Evolutionary conservation across 805 yeast species (phyloP).

Genomic region (Scheffersomyces spartinae): DNA sequence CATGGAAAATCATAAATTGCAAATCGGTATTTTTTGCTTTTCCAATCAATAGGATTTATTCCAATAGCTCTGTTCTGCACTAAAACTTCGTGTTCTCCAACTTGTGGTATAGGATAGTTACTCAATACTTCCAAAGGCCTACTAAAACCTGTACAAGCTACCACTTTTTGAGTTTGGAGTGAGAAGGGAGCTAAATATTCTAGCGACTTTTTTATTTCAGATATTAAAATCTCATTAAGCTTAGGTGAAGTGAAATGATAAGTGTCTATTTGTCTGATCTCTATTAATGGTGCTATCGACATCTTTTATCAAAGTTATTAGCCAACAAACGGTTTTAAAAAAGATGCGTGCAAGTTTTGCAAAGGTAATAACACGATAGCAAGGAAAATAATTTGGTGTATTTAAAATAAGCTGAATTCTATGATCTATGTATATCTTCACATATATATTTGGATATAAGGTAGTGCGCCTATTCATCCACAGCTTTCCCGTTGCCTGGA

Average conservation of each 20-base stretch:
- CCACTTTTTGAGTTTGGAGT: slow-evolving; percentile 6
- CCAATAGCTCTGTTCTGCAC: slow-evolving; percentile 23
- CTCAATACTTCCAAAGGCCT: slow-evolving; percentile 9
- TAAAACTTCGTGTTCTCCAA: slow-evolving; percentile 12
- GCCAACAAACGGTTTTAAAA: too few relatives aligned
- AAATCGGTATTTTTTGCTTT: slow-evolving; percentile 32
- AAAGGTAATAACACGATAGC: too few relatives aligned
- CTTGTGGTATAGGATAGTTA: slow-evolving; percentile 10
- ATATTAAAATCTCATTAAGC: neutral
- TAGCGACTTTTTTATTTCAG: neutral
- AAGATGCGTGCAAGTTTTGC: too few relatives aligned
- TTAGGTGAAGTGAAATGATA: neutral
- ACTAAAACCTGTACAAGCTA: slow-evolving; percentile 10
- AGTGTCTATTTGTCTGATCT: too few relatives aligned
- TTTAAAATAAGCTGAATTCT: too few relatives aligned
- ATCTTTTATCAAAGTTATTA: too few relatives aligned
- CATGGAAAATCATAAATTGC: slow-evolving; percentile 38
- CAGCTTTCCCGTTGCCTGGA: too few relatives aligned
- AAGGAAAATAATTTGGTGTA: too few relatives aligned
- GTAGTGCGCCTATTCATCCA: too few relatives aligned
- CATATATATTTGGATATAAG: too few relatives aligned
- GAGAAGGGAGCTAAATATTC: neutral
- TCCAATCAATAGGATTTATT: slow-evolving; percentile 39
- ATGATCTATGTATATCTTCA: too few relatives aligned
- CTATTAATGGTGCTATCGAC: too few relatives aligned